Percentiles rank a stretch among this genome's conserved stretches.
Conservation (phyloP, 805 yeast genomes). For the Jamesozyma spencerorum region DNA sequence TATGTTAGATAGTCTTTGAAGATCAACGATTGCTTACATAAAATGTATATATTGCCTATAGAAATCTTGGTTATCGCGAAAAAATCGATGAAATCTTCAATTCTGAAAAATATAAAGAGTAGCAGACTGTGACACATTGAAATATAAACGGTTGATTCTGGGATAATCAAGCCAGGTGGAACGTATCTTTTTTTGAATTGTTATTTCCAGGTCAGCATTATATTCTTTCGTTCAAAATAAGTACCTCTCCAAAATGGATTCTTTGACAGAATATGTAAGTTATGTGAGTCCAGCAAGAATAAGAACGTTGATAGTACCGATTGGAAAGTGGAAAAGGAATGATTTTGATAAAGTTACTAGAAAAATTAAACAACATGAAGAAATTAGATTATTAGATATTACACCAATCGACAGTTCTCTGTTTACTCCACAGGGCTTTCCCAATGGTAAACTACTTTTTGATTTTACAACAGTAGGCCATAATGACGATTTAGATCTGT, state of each 20-base stretch:
- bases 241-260: constrained; percentile 12
- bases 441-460: constrained; percentile 63
- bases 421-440: constrained; percentile 81
- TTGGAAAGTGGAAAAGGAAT: constrained; percentile 38
- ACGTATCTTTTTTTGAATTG: no score
- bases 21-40: no score
- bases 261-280: constrained; percentile 12
- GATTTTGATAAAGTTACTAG: constrained; percentile 35
- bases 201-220: no score
- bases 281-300: constrained; percentile 58
- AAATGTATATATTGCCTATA: no score
- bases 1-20: no score
- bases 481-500: constrained; percentile 47
- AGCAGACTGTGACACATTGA: no score
- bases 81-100: no score
- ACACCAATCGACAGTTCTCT: constrained; percentile 48
- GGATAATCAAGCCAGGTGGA: no score
- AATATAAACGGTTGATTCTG: no score
- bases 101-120: no score
- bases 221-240: no score
- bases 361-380: constrained; percentile 41
- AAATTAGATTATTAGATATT: constrained; percentile 67
- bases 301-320: constrained; percentile 58
- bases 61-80: no score
- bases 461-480: constrained; percentile 38